Evolutionary conservation across 352 stramenopile genomes (phyloP).

Genomic region (Pythium pyrilobum): DNA sequence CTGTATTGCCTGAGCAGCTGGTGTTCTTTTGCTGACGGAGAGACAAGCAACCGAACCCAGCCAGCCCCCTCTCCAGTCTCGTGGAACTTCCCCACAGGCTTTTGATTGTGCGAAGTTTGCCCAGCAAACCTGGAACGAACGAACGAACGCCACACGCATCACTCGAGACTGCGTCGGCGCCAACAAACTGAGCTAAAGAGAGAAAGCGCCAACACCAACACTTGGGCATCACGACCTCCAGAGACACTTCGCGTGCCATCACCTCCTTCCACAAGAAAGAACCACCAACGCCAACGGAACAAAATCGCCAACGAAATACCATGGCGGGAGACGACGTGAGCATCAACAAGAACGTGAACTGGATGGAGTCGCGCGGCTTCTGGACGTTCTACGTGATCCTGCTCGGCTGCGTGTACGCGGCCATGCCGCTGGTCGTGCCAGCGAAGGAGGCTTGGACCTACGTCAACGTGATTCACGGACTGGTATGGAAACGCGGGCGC

Average conservation of each 20-base stretch:
- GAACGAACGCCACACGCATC: constrained; percentile 8
- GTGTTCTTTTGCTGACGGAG: constrained; percentile 14
- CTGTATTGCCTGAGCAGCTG: not conserved
- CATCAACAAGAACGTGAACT: constrained; percentile 90
- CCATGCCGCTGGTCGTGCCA: constrained; percentile 72
- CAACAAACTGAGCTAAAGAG: no score
- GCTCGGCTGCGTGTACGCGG: constrained; percentile 69
- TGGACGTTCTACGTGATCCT: constrained; percentile 86
- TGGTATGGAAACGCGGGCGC: constrained; percentile 22
- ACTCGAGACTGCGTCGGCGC: no score
- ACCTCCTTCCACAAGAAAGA: constrained; percentile 7
- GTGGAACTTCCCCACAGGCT: not conserved
- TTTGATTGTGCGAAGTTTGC: not conserved
- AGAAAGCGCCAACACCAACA: not conserved
- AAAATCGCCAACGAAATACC: constrained; percentile 1
- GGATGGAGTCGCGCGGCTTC: constrained; percentile 86
- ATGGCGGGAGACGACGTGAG: constrained; percentile 36
- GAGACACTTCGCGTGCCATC: not conserved
- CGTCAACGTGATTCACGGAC: constrained; percentile 81
- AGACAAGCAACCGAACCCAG: constrained; percentile 11
- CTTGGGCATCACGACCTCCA: no score
- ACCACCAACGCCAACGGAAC: constrained; percentile 4
- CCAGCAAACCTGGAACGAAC: constrained; percentile 5
- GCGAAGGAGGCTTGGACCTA: constrained; percentile 68
- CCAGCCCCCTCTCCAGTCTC: not conserved